phyloP scores from a whole-genome alignment of 331 rosid species.

The Telfairia occidentalis region DNA sequence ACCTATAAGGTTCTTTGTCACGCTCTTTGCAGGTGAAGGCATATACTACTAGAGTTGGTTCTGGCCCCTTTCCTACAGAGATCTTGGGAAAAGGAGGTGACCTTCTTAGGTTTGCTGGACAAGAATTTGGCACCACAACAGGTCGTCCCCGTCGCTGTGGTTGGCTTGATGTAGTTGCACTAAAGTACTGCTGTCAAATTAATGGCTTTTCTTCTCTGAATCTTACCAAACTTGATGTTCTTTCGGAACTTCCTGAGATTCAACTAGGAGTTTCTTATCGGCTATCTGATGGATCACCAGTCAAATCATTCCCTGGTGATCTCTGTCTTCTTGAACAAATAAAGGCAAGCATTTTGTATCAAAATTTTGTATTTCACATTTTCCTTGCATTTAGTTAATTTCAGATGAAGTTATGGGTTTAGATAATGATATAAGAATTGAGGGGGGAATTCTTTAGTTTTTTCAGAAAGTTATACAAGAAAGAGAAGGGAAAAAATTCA shows the following conservation, averaged over 20 bases:
- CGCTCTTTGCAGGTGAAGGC: slow-evolving; percentile 60
- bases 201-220: slow-evolving; percentile 83
- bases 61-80: slow-evolving; percentile 97
- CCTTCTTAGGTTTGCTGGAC: slow-evolving; percentile 79
- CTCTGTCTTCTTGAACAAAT: slow-evolving; percentile 72
- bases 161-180: slow-evolving; percentile 80
- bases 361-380: background rate
- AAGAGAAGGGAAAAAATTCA: background rate
- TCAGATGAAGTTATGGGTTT: background rate
- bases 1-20: background rate
- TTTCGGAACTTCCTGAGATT: slow-evolving; percentile 62
- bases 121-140: slow-evolving; percentile 91
- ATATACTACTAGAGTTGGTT: slow-evolving; percentile 91
- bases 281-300: slow-evolving; percentile 47
- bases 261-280: slow-evolving; percentile 64
- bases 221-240: slow-evolving; percentile 86
- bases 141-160: slow-evolving; percentile 98
- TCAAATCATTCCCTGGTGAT: slow-evolving; percentile 70
- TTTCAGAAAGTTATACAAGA: background rate
- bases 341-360: slow-evolving; percentile 33
- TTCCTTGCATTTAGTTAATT: background rate
- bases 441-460: background rate
- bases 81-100: slow-evolving; percentile 64
- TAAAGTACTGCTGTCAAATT: slow-evolving; percentile 64
- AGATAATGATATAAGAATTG: background rate